Base-by-base conservation (phyloP, 352 stramenopile genomes). In the Phytophthora ramorum region DNA sequence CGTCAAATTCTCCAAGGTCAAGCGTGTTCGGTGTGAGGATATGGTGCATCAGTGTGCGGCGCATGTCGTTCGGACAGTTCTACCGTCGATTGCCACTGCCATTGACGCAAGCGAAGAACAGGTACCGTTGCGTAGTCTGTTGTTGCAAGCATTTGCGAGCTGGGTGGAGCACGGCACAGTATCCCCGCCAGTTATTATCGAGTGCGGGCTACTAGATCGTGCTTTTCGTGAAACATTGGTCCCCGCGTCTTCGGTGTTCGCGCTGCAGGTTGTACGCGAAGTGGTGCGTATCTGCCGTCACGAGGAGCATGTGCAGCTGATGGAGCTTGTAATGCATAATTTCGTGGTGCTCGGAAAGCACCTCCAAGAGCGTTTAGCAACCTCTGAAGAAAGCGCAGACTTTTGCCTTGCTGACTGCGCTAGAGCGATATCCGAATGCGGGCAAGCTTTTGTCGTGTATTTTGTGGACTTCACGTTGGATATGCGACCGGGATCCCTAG, bases 381-480 rank as follows among this genome's bases (percentile, higher is more conserved):
- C 37, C 20, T 51, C 64, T 4, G 55, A 66, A 1, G 64, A 78
- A 41, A 76, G 75, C 9, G 43, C 84, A 4, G 57, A 67, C 5
- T 83, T 84, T 52, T 85, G 82, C 35, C 57, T 94, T 30, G 61
- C 76, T 22, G 72, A 74, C 41, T 90, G 71, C 28, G 86, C 76
- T 7, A 71, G 61, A 17, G 82, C 83, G 5, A 89, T 92, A 41
- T 78, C 83, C 16, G 86, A 93, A 53, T 93, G 85, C 61, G 85
- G 86, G 0, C 82, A 93, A 68, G 69, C 80, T 3, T 93, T 94
- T 32, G 89, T 91, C 65, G 74, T 77, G 48, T 83, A 90, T 48
- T 94, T 94, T 59, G 85, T 94, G n/a, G 84, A 94, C 49, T 87
- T 89, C 26, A 85, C 81, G 12, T 58, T 90, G 13, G 81, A 90